phyloP scores from a whole-genome alignment of 106 monocot genomes.

The Hemerocallis citrina region DNA sequence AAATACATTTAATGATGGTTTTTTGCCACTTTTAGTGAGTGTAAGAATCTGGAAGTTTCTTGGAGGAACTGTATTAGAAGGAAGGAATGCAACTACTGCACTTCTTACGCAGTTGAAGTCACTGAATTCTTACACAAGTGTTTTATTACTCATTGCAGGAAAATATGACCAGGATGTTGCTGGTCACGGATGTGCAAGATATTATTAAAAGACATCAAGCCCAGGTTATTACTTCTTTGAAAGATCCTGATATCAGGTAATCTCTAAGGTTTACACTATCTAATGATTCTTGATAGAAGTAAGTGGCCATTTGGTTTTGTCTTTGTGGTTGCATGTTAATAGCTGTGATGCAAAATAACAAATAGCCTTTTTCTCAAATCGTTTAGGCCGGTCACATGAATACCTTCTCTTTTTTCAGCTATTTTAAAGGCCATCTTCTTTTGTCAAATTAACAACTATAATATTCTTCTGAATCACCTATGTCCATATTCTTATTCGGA shows the following conservation, averaged over 20 bases:
- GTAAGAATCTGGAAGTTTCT: not conserved
- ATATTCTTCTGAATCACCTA: too few relatives aligned
- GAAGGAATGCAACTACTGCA: not conserved
- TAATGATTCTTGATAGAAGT: too few relatives aligned
- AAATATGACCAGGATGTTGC: slow-evolving; percentile 97
- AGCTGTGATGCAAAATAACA: too few relatives aligned
- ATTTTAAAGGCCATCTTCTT: too few relatives aligned
- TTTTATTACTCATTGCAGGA: slow-evolving; percentile 46
- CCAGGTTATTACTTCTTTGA: slow-evolving; percentile 93
- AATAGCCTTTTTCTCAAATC: too few relatives aligned
- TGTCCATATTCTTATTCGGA: too few relatives aligned
- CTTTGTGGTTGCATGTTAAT: too few relatives aligned
- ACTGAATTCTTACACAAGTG: not conserved
- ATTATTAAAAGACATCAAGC: slow-evolving; percentile 94
- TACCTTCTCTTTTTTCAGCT: too few relatives aligned
- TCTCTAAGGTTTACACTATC: not conserved
- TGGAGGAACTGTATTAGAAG: not conserved
- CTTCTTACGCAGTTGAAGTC: not conserved
- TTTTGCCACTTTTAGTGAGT: not conserved
- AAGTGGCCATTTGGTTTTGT: too few relatives aligned
- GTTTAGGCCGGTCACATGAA: too few relatives aligned
- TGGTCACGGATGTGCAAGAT: slow-evolving; percentile 98
- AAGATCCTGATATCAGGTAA: slow-evolving; percentile 99
- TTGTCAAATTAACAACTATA: too few relatives aligned
- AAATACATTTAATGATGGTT: not conserved